Conservation (phyloP, 1,284 basidiomycete species). For the Erythrobasidium hasegawianum region DNA sequence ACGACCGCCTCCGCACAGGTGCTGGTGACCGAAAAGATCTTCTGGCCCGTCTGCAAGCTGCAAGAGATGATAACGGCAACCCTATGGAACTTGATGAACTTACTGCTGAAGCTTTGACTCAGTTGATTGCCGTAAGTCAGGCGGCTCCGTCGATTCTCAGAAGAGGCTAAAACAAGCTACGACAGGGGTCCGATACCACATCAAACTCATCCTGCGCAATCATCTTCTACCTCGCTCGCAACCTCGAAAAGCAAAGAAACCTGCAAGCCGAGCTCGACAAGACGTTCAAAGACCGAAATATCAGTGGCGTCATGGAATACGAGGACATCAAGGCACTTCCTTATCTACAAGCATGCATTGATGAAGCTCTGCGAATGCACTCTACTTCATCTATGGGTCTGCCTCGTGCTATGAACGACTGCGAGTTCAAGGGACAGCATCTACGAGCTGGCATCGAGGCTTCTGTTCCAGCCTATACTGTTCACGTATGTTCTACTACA, state of each 20-base stretch:
- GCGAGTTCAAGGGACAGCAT: constrained; percentile 57
- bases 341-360: constrained; percentile 70
- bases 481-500: no score
- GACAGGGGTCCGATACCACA: constrained; percentile 62
- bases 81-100: constrained; percentile 73
- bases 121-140: constrained; percentile 67
- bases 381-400: constrained; percentile 71
- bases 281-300: constrained; percentile 57
- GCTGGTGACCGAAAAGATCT: constrained; percentile 63
- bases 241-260: constrained; percentile 63
- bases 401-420: constrained; percentile 64
- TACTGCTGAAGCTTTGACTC: constrained; percentile 79
- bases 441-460: constrained; percentile 69
- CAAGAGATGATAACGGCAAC: constrained; percentile 71
- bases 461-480: constrained; percentile 9
- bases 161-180: no score
- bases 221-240: constrained; percentile 70
- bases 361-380: constrained; percentile 75
- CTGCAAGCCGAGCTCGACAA: constrained; percentile 78
- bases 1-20: constrained; percentile 64
- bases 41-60: constrained; percentile 70
- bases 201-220: constrained; percentile 83
- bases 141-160: no score
- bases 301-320: constrained; percentile 42
- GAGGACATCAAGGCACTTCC: constrained; percentile 61